These are phyloP conservation scores for Metroxylon sagu DNA, from an alignment of 176 grass and related monocot species.

Conservation along the genomic window DNA sequence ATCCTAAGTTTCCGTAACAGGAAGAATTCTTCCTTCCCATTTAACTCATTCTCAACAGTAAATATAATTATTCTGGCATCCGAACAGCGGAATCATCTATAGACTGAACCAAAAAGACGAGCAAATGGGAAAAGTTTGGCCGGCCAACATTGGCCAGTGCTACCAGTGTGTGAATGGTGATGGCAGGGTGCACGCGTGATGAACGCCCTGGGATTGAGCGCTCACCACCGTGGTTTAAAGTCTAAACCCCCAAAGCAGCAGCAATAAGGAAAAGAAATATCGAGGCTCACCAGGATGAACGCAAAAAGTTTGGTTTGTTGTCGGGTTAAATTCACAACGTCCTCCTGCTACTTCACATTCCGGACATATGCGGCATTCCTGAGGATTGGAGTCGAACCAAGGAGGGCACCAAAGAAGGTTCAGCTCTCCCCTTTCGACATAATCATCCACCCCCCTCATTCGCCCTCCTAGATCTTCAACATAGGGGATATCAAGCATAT, in stretches of 20 bases:
- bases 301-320: conserved; percentile 29
- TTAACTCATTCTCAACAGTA: too few species aligned
- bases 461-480: conserved; percentile 10
- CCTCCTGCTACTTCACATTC: conserved; percentile 10
- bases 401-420: conserved; percentile 12
- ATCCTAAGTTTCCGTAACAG: too few species aligned
- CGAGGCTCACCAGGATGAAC: conserved; percentile 6
- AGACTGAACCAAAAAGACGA: too few species aligned
- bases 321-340: conserved; percentile 24
- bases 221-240: too few species aligned
- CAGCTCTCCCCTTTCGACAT: conserved; percentile 15
- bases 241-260: background rate
- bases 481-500: background rate
- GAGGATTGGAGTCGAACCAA: background rate
- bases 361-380: background rate
- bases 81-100: too few species aligned
- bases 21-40: too few species aligned
- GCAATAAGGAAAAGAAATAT: conserved; percentile 2
- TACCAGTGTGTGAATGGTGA: too few species aligned
- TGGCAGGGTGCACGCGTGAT: too few species aligned
- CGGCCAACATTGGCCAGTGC: too few species aligned
- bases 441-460: background rate
- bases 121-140: too few species aligned
- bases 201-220: too few species aligned
- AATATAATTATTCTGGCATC: too few species aligned